A percentile compares a stretch with the other conserved stretches of the same genome.
Conservation (phyloP, 1,139 yeast genomes). For the Groenewaldozyma auringiensis region DNA sequence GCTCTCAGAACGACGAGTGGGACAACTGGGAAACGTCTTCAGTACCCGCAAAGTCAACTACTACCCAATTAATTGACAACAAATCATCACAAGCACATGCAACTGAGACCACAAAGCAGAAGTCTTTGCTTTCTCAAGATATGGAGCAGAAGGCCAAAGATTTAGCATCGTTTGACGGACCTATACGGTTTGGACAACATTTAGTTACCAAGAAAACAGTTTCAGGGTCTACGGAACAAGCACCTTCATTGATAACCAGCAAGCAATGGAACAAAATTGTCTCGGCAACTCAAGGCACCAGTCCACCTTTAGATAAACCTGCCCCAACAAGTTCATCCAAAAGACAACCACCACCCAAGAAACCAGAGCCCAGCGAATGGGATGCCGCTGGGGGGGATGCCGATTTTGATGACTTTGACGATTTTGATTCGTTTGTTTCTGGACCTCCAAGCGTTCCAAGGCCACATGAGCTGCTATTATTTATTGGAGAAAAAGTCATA, state of each 20-base stretch:
- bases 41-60: background rate
- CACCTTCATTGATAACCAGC: slow-evolving; percentile 5
- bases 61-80: background rate
- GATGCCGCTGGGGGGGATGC: background rate
- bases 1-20: no score
- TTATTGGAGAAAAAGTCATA: slow-evolving; percentile 15
- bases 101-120: no score
- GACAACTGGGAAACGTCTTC: no score
- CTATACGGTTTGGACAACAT: slow-evolving; percentile 11
- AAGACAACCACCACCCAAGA: background rate
- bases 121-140: background rate
- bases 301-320: background rate
- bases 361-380: background rate
- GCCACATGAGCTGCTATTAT: slow-evolving; percentile 15
- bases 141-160: slow-evolving; percentile 3
- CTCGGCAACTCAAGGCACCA: background rate
- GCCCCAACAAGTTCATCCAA: background rate
- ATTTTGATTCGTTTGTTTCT: slow-evolving; percentile 7
- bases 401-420: slow-evolving; percentile 8
- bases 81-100: background rate
- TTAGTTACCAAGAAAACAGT: slow-evolving; percentile 6
- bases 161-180: slow-evolving; percentile 4
- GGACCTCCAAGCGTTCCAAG: slow-evolving; percentile 13
- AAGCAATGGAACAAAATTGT: slow-evolving; percentile 7
- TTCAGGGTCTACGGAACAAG: slow-evolving; percentile 5